These are phyloP conservation scores for Talaromyces ruber DNA, from an alignment of 495 filamentous ascomycete genomes.

Conservation along the genomic window DNA sequence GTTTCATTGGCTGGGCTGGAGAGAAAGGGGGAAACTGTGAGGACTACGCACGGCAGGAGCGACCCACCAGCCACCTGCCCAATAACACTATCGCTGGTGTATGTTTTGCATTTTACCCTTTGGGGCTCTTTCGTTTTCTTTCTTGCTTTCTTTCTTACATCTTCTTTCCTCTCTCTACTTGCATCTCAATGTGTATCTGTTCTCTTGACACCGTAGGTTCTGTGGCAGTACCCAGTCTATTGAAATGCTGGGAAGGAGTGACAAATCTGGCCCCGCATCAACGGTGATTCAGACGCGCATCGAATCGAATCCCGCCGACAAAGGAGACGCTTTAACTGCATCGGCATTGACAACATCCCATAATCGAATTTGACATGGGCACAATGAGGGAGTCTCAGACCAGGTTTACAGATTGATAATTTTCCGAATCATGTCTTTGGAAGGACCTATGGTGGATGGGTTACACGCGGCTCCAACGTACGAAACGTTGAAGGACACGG, in stretches of 20 bases:
- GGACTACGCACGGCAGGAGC: background rate
- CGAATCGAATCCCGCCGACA: background rate
- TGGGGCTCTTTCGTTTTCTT: no score
- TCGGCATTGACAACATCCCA: background rate
- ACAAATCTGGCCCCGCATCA: background rate
- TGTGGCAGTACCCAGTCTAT: background rate
- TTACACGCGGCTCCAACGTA: background rate
- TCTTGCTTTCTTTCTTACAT: no score
- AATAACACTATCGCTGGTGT: background rate
- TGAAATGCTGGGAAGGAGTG: background rate
- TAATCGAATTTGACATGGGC: background rate
- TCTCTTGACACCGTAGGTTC: background rate
- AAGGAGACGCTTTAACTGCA: background rate
- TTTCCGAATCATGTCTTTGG: background rate
- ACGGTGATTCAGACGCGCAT: background rate
- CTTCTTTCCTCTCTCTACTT: background rate
- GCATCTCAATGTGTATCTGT: background rate
- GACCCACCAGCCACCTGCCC: no score
- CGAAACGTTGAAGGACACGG: background rate
- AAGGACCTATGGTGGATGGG: background rate
- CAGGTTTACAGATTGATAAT: background rate
- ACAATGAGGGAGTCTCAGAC: background rate
- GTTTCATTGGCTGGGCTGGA: background rate
- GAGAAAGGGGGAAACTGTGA: conserved; percentile 1
- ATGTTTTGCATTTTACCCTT: background rate